phyloP scores from a whole-genome alignment of 352 stramenopile genomes.

The Globisporangium nunn region DNA sequence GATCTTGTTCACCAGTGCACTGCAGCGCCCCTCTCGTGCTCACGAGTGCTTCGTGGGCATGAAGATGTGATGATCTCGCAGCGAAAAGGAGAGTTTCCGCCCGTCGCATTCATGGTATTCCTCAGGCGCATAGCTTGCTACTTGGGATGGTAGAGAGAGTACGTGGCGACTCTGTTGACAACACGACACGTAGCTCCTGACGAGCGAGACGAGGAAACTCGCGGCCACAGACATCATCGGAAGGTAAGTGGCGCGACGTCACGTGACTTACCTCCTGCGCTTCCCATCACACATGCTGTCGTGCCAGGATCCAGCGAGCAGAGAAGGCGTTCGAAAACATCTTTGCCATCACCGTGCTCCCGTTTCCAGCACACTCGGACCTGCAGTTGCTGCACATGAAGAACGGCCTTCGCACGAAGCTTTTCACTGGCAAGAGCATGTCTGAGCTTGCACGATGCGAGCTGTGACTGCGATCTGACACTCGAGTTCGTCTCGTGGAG shows the following conservation, averaged over 20 bases:
- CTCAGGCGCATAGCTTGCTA: neutral
- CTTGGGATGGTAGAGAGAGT: neutral
- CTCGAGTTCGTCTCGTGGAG: neutral
- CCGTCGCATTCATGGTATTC: constrained; percentile 59
- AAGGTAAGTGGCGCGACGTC: constrained; percentile 17
- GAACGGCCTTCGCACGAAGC: constrained; percentile 27
- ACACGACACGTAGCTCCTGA: constrained; percentile 4
- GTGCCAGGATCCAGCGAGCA: constrained; percentile 33
- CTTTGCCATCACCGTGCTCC: constrained; percentile 43
- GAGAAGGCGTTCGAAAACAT: constrained; percentile 54
- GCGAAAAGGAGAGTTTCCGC: constrained; percentile 54
- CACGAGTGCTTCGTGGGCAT: no score
- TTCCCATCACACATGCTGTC: no score
- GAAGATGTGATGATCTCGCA: constrained; percentile 80
- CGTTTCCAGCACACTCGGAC: constrained; percentile 32
- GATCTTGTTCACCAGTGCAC: no score
- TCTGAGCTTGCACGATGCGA: neutral
- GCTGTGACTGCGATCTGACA: neutral
- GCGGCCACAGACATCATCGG: constrained; percentile 34
- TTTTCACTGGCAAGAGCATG: constrained; percentile 31
- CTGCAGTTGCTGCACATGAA: constrained; percentile 41
- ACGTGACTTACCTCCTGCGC: neutral
- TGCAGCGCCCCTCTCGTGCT: no score
- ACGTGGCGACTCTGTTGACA: neutral
- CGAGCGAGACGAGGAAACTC: constrained; percentile 24